Conservation (phyloP, 169 alveolate genomes). For the Perkinsus chesapeaki region DNA sequence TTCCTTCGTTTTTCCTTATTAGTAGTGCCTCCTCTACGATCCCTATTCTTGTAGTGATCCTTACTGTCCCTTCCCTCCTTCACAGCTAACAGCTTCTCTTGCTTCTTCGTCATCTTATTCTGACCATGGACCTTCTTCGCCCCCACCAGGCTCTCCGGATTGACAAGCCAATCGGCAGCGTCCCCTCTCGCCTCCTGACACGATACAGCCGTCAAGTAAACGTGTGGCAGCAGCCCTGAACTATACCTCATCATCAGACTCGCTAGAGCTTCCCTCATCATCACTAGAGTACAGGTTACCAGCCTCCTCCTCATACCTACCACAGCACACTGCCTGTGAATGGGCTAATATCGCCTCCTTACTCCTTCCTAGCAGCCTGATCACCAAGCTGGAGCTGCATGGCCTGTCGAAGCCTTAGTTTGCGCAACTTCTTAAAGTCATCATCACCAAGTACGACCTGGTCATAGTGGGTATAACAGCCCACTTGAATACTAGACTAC, state of each 20-base stretch:
- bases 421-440: not conserved
- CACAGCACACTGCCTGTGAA: not conserved
- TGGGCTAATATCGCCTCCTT: not conserved
- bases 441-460: not conserved
- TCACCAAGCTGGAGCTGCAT: not conserved
- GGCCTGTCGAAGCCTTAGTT: not conserved
- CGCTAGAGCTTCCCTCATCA: not conserved
- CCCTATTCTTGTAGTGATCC: not conserved
- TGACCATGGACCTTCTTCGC: not conserved
- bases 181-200: not conserved
- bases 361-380: not conserved
- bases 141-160: not conserved
- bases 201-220: not conserved
- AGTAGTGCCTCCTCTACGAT: not conserved
- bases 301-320: not conserved
- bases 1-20: not conserved
- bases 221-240: not conserved
- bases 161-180: not conserved
- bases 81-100: not conserved
- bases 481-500: not conserved
- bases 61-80: not conserved
- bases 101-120: not conserved
- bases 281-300: not conserved
- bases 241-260: not conserved
- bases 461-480: not conserved